Base-by-base conservation (phyloP, 148 eudicot species). In the Amaranthus cruentus region DNA sequence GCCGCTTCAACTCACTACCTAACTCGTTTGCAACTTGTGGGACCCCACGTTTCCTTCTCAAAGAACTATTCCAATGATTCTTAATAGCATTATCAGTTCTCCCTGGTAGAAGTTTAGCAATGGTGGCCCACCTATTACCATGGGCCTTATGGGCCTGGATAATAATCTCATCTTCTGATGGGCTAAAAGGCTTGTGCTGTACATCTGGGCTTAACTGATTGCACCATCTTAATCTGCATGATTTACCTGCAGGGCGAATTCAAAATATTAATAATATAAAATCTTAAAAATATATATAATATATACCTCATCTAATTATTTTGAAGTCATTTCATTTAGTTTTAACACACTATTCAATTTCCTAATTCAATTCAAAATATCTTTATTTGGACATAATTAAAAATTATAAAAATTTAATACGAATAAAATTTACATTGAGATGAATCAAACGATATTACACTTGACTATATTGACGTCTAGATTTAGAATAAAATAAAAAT, bases 211-310 rank as follows among this genome's bases (percentile, higher is more conserved):
- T 86, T 4, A 87, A 83, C 83, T 85, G 94, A 73, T 89, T 89
- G 81, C 90, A 87, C 94, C 94, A 89, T 58, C 94, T 81, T 0
- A 89, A 68, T 13, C 96, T 77, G 72, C 96, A 90, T 3, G 96
- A 90, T 74, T 88, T 90, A 0, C 38, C 38, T 28, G 38, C 38
- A 28, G 38, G 38, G 38, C 38, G 38, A 28, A 28, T 28, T 28
- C 2, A 28, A 28, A 28, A 28, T 28, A 28, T 28, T 28, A 28
- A 28, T 28, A 28, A 28, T 28, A 28, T 28, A 28, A 18, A 18
- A 18, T 18, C 18, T 18, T 18, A 18, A 18, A 18, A 18, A 18
- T 0, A 28, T 28, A 28, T 28, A 28, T 28, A 28, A 28, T 28
- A 28, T 28, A 28, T 28, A 28, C 2, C 2, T 0, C 38, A 1